phyloP scores from a whole-genome alignment of 345 rosid genomes.

The Geranium rotundifolium region DNA sequence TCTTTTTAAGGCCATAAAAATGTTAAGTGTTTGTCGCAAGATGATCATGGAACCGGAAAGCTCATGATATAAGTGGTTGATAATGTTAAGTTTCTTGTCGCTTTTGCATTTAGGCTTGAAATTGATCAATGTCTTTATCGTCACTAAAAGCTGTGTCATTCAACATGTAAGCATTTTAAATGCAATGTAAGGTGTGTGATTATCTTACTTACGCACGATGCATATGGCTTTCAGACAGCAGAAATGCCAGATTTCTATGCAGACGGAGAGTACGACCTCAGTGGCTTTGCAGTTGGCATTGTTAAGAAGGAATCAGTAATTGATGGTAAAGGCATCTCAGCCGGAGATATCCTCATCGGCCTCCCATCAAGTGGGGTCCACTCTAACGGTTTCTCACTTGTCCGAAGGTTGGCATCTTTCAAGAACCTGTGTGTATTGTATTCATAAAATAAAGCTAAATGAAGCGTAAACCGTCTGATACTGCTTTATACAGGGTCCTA shows the following conservation, averaged over 20 bases:
- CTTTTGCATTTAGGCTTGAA: background rate
- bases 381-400: constrained; percentile 92
- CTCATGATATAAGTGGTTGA: background rate
- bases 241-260: constrained; percentile 94
- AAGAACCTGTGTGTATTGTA: background rate
- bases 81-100: background rate
- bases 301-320: constrained; percentile 72
- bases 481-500: constrained; percentile 40
- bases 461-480: background rate
- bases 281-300: constrained; percentile 88
- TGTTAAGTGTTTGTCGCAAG: background rate
- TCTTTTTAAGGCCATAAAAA: background rate
- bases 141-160: background rate
- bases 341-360: constrained; percentile 76
- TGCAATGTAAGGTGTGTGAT: background rate
- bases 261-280: constrained; percentile 77
- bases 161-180: too few species aligned
- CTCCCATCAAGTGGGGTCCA: constrained; percentile 90
- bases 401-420: constrained; percentile 41
- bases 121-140: background rate
- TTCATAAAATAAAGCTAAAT: background rate
- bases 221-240: constrained; percentile 49
- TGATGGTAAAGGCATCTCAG: constrained; percentile 67
- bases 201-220: background rate
- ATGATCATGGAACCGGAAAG: background rate